These are phyloP conservation scores for Hirsutella thompsonii DNA, from an alignment of 2,329 filamentous ascomycete species.

Conservation along the genomic window DNA sequence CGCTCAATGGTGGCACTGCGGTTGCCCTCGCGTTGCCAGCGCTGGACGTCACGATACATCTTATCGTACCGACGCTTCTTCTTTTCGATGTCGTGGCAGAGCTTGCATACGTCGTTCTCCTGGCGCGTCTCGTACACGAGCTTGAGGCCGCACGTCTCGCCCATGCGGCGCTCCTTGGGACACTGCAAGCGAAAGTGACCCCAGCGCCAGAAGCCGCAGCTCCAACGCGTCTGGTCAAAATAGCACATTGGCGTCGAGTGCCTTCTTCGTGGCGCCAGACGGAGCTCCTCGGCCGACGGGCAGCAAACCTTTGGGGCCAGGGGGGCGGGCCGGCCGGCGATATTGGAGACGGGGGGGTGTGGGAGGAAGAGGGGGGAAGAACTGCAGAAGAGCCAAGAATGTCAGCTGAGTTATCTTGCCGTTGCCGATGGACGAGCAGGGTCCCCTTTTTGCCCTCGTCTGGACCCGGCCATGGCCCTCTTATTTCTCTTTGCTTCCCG, in stretches of 20 bases:
- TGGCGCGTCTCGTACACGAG: constrained; percentile 65
- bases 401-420: constrained; percentile 7
- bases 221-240: constrained; percentile 80
- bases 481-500: no score
- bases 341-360: neutral
- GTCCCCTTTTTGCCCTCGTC: neutral
- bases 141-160: constrained; percentile 92
- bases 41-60: constrained; percentile 60
- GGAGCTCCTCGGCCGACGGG: neutral
- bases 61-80: constrained; percentile 65
- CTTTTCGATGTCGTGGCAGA: constrained; percentile 81
- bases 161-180: constrained; percentile 87
- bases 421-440: constrained; percentile 5
- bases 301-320: neutral
- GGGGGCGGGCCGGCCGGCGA: neutral
- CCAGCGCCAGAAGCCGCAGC: constrained; percentile 90
- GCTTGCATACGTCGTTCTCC: constrained; percentile 57
- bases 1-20: constrained; percentile 60
- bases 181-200: constrained; percentile 86
- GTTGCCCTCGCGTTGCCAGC: constrained; percentile 68
- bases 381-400: constrained; percentile 7
- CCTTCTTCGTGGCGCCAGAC: constrained; percentile 1
- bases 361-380: constrained; percentile 1
- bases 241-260: constrained; percentile 71
- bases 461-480: no score